Percentiles rank a stretch among this genome's conserved stretches.
These are phyloP conservation scores for Lunasporangiospora selenospora DNA, from an alignment of 192 early-diverging fungal genomes.

Conservation along the genomic window DNA sequence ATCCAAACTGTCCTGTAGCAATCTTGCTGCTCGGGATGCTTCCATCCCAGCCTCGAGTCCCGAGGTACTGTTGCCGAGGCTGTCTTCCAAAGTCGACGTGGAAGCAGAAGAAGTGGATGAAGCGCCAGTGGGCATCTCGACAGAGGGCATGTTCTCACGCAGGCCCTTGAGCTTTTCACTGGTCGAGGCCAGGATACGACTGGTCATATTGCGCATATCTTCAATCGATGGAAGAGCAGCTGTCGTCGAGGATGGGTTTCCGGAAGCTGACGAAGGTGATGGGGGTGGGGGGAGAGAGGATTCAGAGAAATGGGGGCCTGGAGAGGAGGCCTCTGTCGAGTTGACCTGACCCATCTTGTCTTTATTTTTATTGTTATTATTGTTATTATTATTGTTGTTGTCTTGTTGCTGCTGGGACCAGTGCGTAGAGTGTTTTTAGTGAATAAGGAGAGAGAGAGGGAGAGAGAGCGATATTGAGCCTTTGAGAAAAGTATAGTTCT, in stretches of 20 bases:
- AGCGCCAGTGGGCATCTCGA: constrained; percentile 9
- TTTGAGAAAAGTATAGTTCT: no score
- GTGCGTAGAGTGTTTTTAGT: neutral
- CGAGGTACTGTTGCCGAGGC: no score
- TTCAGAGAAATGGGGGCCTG: neutral
- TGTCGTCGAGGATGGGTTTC: neutral
- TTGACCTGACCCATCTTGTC: constrained; percentile 33
- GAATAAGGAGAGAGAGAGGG: neutral
- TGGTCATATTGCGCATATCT: constrained; percentile 31
- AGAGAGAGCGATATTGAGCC: no score
- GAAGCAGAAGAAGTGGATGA: constrained; percentile 6
- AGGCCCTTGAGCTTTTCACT: constrained; percentile 18
- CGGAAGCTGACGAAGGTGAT: neutral
- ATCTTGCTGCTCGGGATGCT: no score
- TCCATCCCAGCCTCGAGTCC: no score
- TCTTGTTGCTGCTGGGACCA: constrained; percentile 2
- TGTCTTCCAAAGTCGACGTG: neutral
- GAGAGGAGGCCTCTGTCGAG: constrained; percentile 15
- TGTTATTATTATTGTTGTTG: neutral
- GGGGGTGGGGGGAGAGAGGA: neutral
- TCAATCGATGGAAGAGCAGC: constrained; percentile 30
- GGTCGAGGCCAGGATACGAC: constrained; percentile 24
- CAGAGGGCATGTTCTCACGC: constrained; percentile 29
- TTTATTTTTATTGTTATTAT: neutral
- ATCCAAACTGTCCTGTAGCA: no score